Conservation (phyloP, 2,329 filamentous ascomycete genomes). For the Drechslerella dactyloides region DNA sequence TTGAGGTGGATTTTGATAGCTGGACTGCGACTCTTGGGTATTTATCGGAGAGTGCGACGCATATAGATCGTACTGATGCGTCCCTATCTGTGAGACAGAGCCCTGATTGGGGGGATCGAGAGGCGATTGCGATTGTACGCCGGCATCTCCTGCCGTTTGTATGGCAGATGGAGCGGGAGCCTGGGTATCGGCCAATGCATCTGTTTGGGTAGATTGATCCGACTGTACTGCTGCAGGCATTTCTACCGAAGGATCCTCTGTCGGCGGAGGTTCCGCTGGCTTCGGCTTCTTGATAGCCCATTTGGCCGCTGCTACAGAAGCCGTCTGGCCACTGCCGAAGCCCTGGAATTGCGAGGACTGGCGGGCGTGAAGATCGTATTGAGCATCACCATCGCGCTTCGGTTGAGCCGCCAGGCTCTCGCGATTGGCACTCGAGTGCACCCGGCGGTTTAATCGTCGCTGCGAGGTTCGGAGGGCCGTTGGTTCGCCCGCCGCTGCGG, state of each 20-base stretch:
- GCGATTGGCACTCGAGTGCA: slow-evolving; percentile 43
- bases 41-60: background rate
- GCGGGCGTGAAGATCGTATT: slow-evolving; percentile 13
- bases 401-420: slow-evolving; percentile 35
- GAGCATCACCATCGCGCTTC: slow-evolving; percentile 23
- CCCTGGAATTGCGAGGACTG: slow-evolving; percentile 21
- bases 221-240: background rate
- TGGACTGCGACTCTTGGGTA: background rate
- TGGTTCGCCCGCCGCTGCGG: slow-evolving; percentile 23
- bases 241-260: too few species aligned
- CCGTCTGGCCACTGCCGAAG: slow-evolving; percentile 16
- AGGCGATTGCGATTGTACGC: background rate
- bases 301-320: slow-evolving; percentile 19
- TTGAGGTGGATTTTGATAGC: background rate
- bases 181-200: background rate
- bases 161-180: background rate
- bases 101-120: too few species aligned
- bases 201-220: background rate
- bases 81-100: background rate
- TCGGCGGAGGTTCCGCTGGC: slow-evolving; percentile 12
- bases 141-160: background rate
- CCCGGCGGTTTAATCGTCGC: slow-evolving; percentile 32
- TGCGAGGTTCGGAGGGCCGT: slow-evolving; percentile 18
- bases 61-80: background rate
- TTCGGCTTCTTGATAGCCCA: slow-evolving; percentile 30